A percentile compares a stretch with the other conserved stretches of the same genome.
phyloP scores from a whole-genome alignment of 371 early-diverging fungal species.

The Vittaforma corneae region DNA sequence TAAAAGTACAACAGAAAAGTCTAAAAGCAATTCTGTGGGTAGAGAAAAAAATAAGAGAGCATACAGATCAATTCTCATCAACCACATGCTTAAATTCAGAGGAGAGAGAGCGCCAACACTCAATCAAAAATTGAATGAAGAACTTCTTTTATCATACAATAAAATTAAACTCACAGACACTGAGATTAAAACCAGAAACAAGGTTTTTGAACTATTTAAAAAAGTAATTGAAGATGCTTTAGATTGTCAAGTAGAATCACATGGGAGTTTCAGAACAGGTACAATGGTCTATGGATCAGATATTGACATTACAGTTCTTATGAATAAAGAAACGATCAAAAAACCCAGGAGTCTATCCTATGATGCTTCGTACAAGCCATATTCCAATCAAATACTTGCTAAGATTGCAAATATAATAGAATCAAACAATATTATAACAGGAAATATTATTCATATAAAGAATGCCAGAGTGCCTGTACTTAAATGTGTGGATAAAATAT shows the following conservation, averaged over 20 bases:
- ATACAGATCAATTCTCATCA: too few species aligned
- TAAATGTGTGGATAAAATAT: slow-evolving; percentile 67
- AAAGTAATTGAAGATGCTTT: slow-evolving; percentile 19
- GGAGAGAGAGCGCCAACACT: not conserved
- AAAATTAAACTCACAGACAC: slow-evolving; percentile 14
- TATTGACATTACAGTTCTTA: slow-evolving; percentile 41
- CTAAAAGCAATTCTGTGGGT: too few species aligned
- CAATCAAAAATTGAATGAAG: slow-evolving; percentile 17
- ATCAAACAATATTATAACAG: not conserved
- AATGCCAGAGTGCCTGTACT: slow-evolving; percentile 71
- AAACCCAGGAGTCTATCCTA: not conserved
- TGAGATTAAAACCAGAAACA: slow-evolving; percentile 6
- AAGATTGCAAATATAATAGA: slow-evolving; percentile 23
- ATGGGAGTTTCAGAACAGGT: slow-evolving; percentile 38
- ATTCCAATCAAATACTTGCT: slow-evolving; percentile 21
- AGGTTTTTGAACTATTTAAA: slow-evolving; percentile 20
- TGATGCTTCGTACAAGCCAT: not conserved
- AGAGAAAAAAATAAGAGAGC: too few species aligned
- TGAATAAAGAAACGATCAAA: slow-evolving; percentile 8
- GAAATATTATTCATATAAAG: slow-evolving; percentile 30
- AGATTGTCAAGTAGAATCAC: slow-evolving; percentile 16
- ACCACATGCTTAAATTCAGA: too few species aligned
- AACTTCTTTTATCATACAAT: slow-evolving; percentile 18
- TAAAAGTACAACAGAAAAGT: too few species aligned
- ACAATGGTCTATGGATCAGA: slow-evolving; percentile 38